Conservation (phyloP, 2,329 filamentous ascomycete species). For the Beauveria australis region DNA sequence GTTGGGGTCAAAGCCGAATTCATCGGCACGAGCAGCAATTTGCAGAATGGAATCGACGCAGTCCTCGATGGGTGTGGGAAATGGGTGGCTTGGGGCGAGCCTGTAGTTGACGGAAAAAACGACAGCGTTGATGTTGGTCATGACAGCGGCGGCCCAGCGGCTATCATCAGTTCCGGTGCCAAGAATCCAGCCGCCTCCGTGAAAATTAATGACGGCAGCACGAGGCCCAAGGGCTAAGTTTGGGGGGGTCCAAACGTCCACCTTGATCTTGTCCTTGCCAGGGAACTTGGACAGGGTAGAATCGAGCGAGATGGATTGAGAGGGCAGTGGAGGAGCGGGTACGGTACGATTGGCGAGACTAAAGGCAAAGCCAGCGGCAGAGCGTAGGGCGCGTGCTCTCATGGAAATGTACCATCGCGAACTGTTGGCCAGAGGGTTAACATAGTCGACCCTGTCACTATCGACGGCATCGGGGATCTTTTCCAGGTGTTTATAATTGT, state of each 20-base stretch:
- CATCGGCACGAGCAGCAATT: conserved; percentile 45
- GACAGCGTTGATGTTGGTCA: conserved; percentile 44
- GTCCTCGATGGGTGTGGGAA: conserved; percentile 58
- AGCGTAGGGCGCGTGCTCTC: conserved; percentile 35
- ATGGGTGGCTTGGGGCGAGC: conserved; percentile 56
- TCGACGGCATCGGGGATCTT: conserved; percentile 22
- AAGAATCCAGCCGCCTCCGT: conserved; percentile 59
- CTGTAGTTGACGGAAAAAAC: conserved; percentile 60
- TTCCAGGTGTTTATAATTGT: conserved; percentile 17
- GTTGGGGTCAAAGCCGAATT: conserved; percentile 48
- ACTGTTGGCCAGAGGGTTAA: conserved; percentile 35
- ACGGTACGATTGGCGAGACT: conserved; percentile 33
- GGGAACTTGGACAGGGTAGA: conserved; percentile 30
- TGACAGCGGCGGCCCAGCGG: conserved; percentile 48
- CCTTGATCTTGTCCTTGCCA: conserved; percentile 32
- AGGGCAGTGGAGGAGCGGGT: conserved; percentile 30
- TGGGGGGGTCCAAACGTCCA: conserved; percentile 39
- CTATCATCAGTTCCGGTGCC: conserved; percentile 56
- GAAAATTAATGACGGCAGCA: conserved; percentile 56
- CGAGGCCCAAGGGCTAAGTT: conserved; percentile 27
- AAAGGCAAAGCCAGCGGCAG: conserved; percentile 35
- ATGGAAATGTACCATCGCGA: conserved; percentile 36
- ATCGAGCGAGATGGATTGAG: conserved; percentile 33
- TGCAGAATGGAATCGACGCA: conserved; percentile 57
- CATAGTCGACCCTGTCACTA: conserved; percentile 29